Percentiles rank a stretch among this genome's conserved stretches.
Evolutionary conservation across 768 basidiomycete species (phyloP).

Genomic region (Tricholoma bakamatsutake): DNA sequence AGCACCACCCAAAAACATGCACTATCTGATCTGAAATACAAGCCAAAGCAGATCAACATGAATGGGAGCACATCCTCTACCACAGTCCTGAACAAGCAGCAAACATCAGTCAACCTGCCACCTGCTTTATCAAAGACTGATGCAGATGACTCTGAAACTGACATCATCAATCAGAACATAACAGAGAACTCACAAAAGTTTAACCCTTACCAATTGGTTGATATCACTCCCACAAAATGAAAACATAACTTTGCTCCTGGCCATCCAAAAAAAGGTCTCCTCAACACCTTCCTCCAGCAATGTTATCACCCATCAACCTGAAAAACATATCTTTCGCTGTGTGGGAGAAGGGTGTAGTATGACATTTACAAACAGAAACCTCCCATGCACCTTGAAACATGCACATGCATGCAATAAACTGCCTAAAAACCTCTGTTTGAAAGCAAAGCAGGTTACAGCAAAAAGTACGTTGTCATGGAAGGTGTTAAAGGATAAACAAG

Average conservation of each 20-base stretch:
- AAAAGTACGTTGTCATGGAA: background rate
- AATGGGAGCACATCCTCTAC: too few species aligned
- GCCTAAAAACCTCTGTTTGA: background rate
- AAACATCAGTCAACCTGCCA: too few species aligned
- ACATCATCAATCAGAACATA: too few species aligned
- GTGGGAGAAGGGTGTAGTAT: background rate
- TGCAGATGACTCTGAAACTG: too few species aligned
- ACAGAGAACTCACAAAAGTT: background rate
- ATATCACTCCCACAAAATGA: background rate
- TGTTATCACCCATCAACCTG: conserved; percentile 3
- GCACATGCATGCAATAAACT: background rate
- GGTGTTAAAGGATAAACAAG: background rate
- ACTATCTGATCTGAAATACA: too few species aligned
- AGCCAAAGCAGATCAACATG: too few species aligned
- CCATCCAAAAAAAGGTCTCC: background rate
- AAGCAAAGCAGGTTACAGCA: background rate
- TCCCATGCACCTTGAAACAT: background rate
- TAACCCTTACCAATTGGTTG: background rate
- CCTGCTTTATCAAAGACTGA: too few species aligned
- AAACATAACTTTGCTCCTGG: background rate
- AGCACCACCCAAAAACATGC: too few species aligned
- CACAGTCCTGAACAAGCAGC: too few species aligned
- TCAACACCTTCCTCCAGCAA: background rate
- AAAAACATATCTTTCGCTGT: conserved; percentile 2
- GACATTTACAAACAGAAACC: conserved; percentile 1